Percentiles rank a stretch among this genome's conserved stretches.
Conservation (phyloP, 176 grass and related monocot genomes). For the Thinopyrum elongatum region DNA sequence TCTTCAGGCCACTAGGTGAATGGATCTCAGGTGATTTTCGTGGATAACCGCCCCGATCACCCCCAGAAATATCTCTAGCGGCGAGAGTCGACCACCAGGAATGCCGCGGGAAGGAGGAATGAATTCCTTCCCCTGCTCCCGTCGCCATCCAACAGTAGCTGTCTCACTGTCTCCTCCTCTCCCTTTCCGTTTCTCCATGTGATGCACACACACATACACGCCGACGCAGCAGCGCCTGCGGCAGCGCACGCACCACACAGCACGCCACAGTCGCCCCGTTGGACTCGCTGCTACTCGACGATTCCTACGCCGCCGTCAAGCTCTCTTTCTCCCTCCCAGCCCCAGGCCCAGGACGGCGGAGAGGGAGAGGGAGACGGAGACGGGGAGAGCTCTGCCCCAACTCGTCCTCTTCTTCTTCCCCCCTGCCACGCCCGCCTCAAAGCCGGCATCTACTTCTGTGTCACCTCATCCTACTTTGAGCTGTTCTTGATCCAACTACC, state of each 20-base stretch:
- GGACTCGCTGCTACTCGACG: not conserved
- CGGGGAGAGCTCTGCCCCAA: not conserved
- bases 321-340: not conserved
- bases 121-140: not conserved
- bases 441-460: not conserved
- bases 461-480: not conserved
- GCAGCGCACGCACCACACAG: not conserved
- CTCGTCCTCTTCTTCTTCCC: slow-evolving; percentile 1
- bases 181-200: not conserved
- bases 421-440: not conserved
- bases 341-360: not conserved
- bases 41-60: not conserved
- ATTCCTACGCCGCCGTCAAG: not conserved
- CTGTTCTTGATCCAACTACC: not conserved
- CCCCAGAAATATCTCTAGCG: not conserved
- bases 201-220: not conserved
- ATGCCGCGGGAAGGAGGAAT: not conserved
- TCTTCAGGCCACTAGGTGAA: not conserved
- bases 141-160: not conserved
- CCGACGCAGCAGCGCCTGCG: not conserved
- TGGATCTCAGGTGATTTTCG: not conserved
- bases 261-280: not conserved
- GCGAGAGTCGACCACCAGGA: not conserved
- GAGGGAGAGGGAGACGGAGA: too few relatives aligned
- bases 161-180: not conserved